These are phyloP conservation scores for Fusarium papillatum DNA, from an alignment of 2,329 filamentous ascomycete species.

Conservation along the genomic window DNA sequence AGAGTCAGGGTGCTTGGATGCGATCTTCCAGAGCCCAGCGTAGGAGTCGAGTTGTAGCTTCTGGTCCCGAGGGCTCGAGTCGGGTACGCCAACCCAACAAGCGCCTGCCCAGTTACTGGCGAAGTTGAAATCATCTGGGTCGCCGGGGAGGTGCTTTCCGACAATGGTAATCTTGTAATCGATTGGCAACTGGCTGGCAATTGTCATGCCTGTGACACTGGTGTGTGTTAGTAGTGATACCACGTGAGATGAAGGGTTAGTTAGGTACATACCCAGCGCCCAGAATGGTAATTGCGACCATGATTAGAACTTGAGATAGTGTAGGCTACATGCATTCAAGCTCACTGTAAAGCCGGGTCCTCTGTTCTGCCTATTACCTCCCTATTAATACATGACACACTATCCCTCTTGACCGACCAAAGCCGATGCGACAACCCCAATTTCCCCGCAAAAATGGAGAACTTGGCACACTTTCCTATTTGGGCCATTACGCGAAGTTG, in stretches of 20 bases:
- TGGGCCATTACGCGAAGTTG: neutral
- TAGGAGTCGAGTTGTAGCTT: slow-evolving; percentile 1
- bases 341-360: neutral
- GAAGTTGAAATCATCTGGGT: slow-evolving; percentile 1
- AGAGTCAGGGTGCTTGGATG: slow-evolving; percentile 1
- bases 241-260: neutral
- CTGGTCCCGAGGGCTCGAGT: neutral
- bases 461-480: neutral
- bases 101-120: slow-evolving; percentile 4
- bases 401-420: neutral
- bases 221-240: neutral
- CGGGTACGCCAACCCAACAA: slow-evolving; percentile 1
- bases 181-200: neutral
- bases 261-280: neutral
- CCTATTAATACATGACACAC: neutral
- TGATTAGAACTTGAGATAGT: neutral
- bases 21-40: slow-evolving; percentile 7
- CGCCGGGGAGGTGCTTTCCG: neutral
- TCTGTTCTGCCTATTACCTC: neutral
- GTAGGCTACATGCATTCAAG: neutral
- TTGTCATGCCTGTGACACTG: neutral
- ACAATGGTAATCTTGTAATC: neutral
- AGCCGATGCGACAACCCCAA: neutral
- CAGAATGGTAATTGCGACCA: neutral
- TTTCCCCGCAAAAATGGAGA: neutral